phyloP scores from a whole-genome alignment of 805 yeast species.

The Candida piceae region DNA sequence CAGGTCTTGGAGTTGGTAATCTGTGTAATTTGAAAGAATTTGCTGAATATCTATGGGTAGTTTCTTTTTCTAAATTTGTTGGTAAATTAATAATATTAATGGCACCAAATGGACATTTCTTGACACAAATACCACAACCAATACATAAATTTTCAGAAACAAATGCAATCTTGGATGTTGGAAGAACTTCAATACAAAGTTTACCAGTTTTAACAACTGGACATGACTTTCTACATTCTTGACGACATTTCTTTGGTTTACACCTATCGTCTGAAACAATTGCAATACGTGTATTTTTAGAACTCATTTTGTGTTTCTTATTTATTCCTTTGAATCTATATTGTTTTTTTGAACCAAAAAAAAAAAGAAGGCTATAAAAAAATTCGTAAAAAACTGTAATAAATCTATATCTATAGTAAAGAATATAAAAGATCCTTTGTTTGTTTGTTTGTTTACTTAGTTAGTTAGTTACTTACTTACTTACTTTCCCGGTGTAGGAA shows the following conservation, averaged over 20 bases:
- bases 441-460: too few species aligned
- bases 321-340: not conserved
- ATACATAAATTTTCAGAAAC: constrained; percentile 92
- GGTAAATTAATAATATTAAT: constrained; percentile 94
- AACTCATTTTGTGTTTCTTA: constrained; percentile 24
- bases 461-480: too few species aligned
- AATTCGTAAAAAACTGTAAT: too few species aligned
- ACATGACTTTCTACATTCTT: constrained; percentile 94
- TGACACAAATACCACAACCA: constrained; percentile 99
- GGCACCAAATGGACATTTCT: constrained; percentile 98
- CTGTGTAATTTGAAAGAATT: constrained; percentile 96
- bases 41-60: constrained; percentile 96
- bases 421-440: too few species aligned
- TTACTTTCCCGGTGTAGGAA: too few species aligned
- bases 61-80: constrained; percentile 86
- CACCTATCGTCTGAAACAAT: constrained; percentile 92
- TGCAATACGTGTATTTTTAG: constrained; percentile 75
- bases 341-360: too few species aligned
- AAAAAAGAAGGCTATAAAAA: too few species aligned
- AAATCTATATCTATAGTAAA: too few species aligned
- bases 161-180: constrained; percentile 87
- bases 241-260: constrained; percentile 97
- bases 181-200: constrained; percentile 93
- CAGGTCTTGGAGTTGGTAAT: constrained; percentile 97
- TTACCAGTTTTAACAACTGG: constrained; percentile 98